Evolutionary conservation across 257 asterid species (phyloP).

Genomic region (Primulina tabacum): DNA sequence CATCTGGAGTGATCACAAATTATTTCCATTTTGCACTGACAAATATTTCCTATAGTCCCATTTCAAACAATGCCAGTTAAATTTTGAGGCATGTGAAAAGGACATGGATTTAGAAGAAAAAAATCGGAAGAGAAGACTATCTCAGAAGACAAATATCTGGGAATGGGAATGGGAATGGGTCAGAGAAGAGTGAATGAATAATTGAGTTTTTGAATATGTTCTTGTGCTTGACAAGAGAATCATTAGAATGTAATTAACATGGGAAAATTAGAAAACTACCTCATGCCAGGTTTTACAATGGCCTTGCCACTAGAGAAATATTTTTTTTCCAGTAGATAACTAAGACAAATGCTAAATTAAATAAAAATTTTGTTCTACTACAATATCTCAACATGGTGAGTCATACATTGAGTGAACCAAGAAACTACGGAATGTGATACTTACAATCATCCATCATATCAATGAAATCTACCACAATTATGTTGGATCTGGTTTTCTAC

Average conservation of each 20-base stretch:
- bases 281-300: not conserved
- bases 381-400: constrained; percentile 18
- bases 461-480: constrained; percentile 96
- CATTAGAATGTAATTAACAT: not conserved
- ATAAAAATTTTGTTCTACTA: constrained; percentile 3
- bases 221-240: not conserved
- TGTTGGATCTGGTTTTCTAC: too few relatives aligned
- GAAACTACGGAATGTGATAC: constrained; percentile 29
- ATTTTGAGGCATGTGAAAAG: constrained; percentile 1
- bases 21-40: constrained; percentile 3
- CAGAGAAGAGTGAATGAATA: not conserved
- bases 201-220: not conserved
- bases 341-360: constrained; percentile 9
- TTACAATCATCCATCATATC: constrained; percentile 97
- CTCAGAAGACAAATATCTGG: constrained; percentile 4
- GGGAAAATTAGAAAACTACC: not conserved
- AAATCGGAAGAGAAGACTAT: constrained; percentile 10
- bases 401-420: constrained; percentile 11
- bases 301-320: not conserved
- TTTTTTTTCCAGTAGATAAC: not conserved
- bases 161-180: not conserved
- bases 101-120: constrained; percentile 8
- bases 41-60: constrained; percentile 6
- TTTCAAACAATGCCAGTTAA: constrained; percentile 6
- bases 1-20: constrained; percentile 11